Base-by-base conservation (phyloP, 768 basidiomycete species). In the Trametes cubensis region DNA sequence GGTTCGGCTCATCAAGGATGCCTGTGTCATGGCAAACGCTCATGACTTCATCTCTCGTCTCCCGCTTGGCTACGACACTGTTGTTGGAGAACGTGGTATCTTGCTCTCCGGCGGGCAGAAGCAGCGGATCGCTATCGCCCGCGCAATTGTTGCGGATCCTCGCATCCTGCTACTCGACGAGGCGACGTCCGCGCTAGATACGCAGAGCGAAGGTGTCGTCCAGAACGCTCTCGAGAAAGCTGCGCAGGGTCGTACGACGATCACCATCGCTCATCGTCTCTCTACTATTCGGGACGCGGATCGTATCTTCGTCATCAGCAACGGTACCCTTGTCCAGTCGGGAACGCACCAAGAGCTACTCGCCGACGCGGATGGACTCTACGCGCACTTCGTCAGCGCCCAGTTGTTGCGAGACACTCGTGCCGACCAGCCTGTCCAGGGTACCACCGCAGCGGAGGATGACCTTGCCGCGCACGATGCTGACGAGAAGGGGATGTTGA, bases 191-290 rank as follows among this genome's bases (percentile, higher is more conserved):
- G 94, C 93, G 39, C 81, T 95, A 17, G 94, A 95, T 75, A 92
- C 92, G 0, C 90, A 90, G 67, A 90, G 90, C 3, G 81, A 80
- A 71, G 92, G 92, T 61, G 81, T 95, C 61, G 94, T 96, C 0
- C 94, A 95, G 75, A 89, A 95, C 72, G 94, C 93, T 20, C 73
- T 95, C 55, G 92, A 96, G 72, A 93, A 92, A 73, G 93, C 92
- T 64, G 79, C 90, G 25, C 82, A 73, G 73, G 89, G 86, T 47
- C 87, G 89, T 53, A 91, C 90, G 14, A 90, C 89, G 0, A 89
- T 92, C 73, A 89, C 89, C 6, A 90, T 92, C 57, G 88, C 91
- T 26, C 89, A 90, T 66, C 84, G 90, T 66, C 79, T 90, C 1
- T 90, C 89, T 2, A 94, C 92, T 14, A 89, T 94, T 79, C 91